phyloP scores from a whole-genome alignment of 352 stramenopile species.

The Phytophthora hybrid region DNA sequence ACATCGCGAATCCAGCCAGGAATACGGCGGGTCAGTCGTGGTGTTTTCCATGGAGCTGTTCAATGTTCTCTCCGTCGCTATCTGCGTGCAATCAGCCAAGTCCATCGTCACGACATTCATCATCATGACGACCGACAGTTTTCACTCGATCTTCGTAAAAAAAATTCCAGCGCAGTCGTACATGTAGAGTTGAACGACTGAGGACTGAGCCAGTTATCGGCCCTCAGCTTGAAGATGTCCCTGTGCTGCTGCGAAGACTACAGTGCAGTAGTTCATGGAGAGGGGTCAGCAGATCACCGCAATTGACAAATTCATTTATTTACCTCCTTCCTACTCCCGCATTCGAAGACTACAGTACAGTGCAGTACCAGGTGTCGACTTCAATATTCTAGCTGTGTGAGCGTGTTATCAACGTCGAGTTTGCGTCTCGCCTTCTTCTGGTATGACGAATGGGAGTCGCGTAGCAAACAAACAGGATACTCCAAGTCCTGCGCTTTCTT shows the following conservation, averaged over 20 bases:
- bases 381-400: constrained; percentile 23
- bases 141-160: constrained; percentile 23
- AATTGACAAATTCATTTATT: neutral
- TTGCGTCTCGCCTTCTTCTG: constrained; percentile 15
- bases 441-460: constrained; percentile 15
- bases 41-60: constrained; percentile 42
- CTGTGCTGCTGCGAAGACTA: neutral
- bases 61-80: constrained; percentile 39
- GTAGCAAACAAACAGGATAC: constrained; percentile 17
- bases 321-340: neutral
- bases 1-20: constrained; percentile 16
- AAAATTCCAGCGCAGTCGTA: too few relatives aligned
- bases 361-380: constrained; percentile 27
- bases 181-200: too few relatives aligned
- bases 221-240: constrained; percentile 14
- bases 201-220: neutral
- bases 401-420: neutral
- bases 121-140: constrained; percentile 12
- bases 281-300: neutral
- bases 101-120: constrained; percentile 17
- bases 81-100: constrained; percentile 35
- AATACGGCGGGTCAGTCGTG: constrained; percentile 28
- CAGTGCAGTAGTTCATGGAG: neutral
- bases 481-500: neutral
- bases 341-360: neutral